Conservation (phyloP, 441 rosid genomes). For the Metrosideros polymorpha region DNA sequence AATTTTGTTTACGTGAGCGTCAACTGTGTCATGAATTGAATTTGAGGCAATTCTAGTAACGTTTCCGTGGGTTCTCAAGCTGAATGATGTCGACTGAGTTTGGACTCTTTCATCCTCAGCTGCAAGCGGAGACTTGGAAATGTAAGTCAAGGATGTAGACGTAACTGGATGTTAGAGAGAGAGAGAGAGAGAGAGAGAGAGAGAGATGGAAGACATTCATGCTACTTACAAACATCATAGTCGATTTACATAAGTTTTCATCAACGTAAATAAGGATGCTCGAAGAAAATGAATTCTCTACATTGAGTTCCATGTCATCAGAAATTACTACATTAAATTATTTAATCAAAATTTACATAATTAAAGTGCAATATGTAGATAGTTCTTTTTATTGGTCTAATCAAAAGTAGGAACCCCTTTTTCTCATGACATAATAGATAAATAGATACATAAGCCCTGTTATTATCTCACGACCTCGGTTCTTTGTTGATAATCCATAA, state of each 20-base stretch:
- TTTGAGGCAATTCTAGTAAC: no score
- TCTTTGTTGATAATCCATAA: neutral
- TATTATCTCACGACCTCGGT: neutral
- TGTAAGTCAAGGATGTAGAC: neutral
- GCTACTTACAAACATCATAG: neutral
- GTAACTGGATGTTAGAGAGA: neutral
- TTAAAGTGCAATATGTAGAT: neutral
- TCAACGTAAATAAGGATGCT: no score
- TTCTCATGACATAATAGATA: neutral
- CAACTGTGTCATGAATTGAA: no score
- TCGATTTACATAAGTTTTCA: neutral
- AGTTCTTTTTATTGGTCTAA: neutral
- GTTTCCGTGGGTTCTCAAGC: neutral
- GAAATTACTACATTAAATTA: neutral
- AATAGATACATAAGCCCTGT: neutral
- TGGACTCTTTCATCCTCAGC: neutral
- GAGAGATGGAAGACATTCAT: neutral
- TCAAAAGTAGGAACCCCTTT: neutral
- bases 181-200: neutral
- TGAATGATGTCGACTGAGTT: no score
- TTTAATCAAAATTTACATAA: neutral
- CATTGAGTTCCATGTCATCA: neutral
- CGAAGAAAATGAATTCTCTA: no score
- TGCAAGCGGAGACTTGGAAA: neutral
- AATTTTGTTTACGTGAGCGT: neutral